phyloP scores from a whole-genome alignment of 768 basidiomycete genomes.

The Paxillus involutus region DNA sequence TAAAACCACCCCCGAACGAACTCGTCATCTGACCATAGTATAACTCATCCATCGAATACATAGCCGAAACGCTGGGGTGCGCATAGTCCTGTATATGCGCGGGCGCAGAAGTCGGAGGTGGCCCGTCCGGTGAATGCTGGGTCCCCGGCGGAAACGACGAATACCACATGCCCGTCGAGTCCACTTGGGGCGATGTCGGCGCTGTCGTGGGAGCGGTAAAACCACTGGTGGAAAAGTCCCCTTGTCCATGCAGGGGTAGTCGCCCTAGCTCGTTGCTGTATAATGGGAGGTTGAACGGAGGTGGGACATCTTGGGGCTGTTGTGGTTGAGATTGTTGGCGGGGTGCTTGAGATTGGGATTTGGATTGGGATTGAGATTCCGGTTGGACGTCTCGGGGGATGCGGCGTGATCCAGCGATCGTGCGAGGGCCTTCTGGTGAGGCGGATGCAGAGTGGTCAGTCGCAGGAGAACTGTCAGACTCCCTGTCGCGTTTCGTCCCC shows the following conservation, averaged over 20 bases:
- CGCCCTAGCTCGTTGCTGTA: conserved; percentile 59
- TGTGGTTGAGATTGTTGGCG: conserved; percentile 2
- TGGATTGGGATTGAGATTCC: not conserved
- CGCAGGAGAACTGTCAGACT: conserved; percentile 46
- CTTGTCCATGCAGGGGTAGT: conserved; percentile 43
- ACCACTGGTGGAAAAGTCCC: conserved; percentile 9
- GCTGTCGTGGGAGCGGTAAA: not conserved
- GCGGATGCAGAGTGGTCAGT: conserved; percentile 1
- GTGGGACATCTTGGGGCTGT: conserved; percentile 11
- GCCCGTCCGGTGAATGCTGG: not conserved
- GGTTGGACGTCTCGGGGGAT: conserved; percentile 25
- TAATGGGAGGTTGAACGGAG: conserved; percentile 45
- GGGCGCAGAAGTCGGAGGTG: not conserved
- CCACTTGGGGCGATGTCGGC: not conserved
- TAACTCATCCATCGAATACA: conserved; percentile 22
- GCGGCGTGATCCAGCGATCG: conserved; percentile 37
- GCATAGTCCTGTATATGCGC: not conserved
- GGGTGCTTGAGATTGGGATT: conserved; percentile 3
- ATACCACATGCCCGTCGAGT: conserved; percentile 21
- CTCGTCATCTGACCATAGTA: conserved; percentile 19
- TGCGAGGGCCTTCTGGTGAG: conserved; percentile 19
- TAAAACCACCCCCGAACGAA: conserved; percentile 5
- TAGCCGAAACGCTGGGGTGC: not conserved
- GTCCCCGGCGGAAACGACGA: conserved; percentile 4
- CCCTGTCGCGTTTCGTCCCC: conserved; percentile 63